Percentiles rank a stretch among this genome's conserved stretches.
Evolutionary conservation across 2,329 filamentous ascomycete species (phyloP).

Genomic region (Aureobasidium vineae): DNA sequence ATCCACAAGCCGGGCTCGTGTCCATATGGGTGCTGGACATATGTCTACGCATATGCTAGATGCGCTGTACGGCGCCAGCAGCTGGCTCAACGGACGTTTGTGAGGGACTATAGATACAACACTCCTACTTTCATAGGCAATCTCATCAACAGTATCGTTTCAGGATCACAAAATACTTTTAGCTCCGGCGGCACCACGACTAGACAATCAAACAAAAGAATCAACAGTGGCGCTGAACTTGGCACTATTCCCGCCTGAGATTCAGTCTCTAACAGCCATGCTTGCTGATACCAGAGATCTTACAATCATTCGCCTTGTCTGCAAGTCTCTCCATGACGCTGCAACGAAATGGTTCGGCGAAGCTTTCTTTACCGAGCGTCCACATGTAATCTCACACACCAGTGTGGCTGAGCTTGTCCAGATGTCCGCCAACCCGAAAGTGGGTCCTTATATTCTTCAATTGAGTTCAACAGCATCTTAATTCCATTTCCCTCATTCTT

Average conservation of each 20-base stretch:
- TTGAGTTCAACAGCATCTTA: constrained; percentile 6
- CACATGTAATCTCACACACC: neutral
- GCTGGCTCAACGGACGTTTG: neutral
- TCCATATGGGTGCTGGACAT: neutral
- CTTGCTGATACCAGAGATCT: neutral
- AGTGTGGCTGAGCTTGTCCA: neutral
- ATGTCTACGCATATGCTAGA: neutral
- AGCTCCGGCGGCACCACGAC: too few relatives aligned
- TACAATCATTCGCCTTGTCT: neutral
- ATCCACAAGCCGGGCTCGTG: neutral
- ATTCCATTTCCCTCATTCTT: neutral
- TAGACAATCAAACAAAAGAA: neutral
- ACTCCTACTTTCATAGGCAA: neutral
- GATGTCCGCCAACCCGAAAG: neutral
- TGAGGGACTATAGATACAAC: neutral
- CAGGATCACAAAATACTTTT: neutral
- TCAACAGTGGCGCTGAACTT: neutral
- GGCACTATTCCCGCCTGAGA: neutral
- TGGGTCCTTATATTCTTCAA: neutral
- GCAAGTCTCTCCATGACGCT: neutral
- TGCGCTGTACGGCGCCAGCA: neutral
- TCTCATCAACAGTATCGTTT: neutral
- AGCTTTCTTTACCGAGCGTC: neutral
- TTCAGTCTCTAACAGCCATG: neutral
- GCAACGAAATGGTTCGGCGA: neutral